Evolutionary conservation across 2,329 filamentous ascomycete species (phyloP), one percentile per base, ranked within the genome.

Genomic region (Alternaria sp.): DNA sequence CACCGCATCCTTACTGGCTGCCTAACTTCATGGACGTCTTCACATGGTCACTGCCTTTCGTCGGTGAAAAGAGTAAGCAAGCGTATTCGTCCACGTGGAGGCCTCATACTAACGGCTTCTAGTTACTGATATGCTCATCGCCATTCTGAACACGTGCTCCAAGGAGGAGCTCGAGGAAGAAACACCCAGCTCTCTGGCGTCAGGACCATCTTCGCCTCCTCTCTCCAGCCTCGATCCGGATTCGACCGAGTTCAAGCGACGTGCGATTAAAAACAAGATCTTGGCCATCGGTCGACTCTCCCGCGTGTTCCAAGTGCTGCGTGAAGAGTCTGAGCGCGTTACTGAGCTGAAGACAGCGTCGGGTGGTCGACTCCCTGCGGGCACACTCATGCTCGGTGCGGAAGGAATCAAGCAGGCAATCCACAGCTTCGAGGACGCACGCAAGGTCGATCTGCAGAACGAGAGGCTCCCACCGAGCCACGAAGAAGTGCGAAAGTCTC

Each of bases 11-110:
- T 6, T 99, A 99, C 84, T 99, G 95, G 95, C 86, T 99, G 48
- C 95, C 95, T 54, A 99, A 99, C 83, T 99, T 99, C 77, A 99
- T 99, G 95, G 95, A 99, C 74, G 95, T 99, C 63, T 99, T 99
- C 77, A 99, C 95, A n/a, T 99, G 95, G 95, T 99, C 95, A 33
- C 84, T 99, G 60, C 95, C 95, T 0, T 99, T 99, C 80, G 95
- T 99, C 24, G 94, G 95, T 62, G 95, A 99, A 80, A 99, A 99
- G 85, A 82, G 77, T 80, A 67, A 41, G 75, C 66, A 33, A 23
- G 56, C 14, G 33, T 3, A 13, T 11, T 1, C 5, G 4, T 39
- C 23, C 9, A 9, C 6, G 6, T 6, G 2, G 44, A 1, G 2
- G 14, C 6, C 14, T n/a, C 9, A 23, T 13, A 54, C 73, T 78